Base-by-base conservation (phyloP, 2,329 filamentous ascomycete species). In the Westerdykella ornata region DNA sequence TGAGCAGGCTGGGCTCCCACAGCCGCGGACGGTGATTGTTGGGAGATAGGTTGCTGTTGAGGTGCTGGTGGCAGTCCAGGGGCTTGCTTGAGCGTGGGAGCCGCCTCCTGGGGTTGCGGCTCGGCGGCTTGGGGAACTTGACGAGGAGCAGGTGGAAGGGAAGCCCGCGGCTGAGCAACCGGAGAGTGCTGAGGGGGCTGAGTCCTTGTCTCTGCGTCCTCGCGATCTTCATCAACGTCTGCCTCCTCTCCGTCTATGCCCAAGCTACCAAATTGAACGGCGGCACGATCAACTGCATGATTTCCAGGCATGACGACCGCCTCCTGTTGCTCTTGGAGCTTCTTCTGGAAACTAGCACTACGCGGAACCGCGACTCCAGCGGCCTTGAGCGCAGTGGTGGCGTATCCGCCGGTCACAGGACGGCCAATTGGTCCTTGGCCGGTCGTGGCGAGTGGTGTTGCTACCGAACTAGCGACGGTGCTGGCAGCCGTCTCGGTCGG, bases 271-370 rank as follows among this genome's bases (percentile, higher is more conserved):
- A 98, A 98, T 63, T 97, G 90, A 37, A 98, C 88, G 37, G 89
- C 85, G 52, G 90, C 81, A 56, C 88, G 83, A 64, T 97, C 90
- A 19, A 98, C 85, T 39, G 92, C 89, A 53, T 92, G 88, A 72
- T 96, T 95, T 45, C 87, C 88, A 35, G 92, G 92, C 90, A 98
- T 96, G 51, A 95, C 88, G 31, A 98, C 92, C 44, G 92, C 88
- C 71, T 98, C 92, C 67, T 95, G 89, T 64, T 98, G 92, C 57
- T 97, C 89, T 59, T 94, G 75, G 40, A 96, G 77, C 57, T 88
- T 85, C 52, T 90, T 82, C 65, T 94, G 85, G 67, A 85, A 88
- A 69, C 83, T 89, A 15, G 87, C 79, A 41, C 81, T 82, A 46
- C 90, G 85, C 45, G 74, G 72, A 43, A 76, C 57, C 22, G 66